These are phyloP conservation scores for Neophaeococcomyces aloes DNA, from an alignment of 2,329 filamentous ascomycete species.

Conservation along the genomic window DNA sequence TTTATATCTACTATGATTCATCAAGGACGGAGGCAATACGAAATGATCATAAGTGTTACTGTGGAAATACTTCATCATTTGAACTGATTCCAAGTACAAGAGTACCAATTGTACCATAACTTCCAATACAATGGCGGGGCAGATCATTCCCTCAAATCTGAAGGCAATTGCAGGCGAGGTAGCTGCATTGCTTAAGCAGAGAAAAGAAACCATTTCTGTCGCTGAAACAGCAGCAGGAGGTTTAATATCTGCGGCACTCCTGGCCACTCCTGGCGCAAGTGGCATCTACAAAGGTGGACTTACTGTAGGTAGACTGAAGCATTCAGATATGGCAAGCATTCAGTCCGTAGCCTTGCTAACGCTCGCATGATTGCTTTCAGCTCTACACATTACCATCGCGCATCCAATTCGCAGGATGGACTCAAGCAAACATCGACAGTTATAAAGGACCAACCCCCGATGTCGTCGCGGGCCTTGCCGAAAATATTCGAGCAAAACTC, in stretches of 20 bases:
- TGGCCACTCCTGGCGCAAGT: slow-evolving; percentile 49
- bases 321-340: not conserved
- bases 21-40: no score
- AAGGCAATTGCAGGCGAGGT: slow-evolving; percentile 38
- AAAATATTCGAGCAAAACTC: slow-evolving; percentile 45
- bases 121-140: slow-evolving; percentile 1
- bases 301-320: slow-evolving; percentile 30
- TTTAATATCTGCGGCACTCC: slow-evolving; percentile 48
- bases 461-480: slow-evolving; percentile 47
- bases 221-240: slow-evolving; percentile 56
- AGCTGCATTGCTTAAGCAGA: slow-evolving; percentile 42
- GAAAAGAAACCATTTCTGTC: slow-evolving; percentile 48
- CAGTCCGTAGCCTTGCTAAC: not conserved
- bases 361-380: slow-evolving; percentile 5
- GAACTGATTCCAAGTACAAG: no score
- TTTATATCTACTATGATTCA: no score
- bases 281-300: slow-evolving; percentile 52
- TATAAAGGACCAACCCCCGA: slow-evolving; percentile 52
- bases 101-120: not conserved
- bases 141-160: slow-evolving; percentile 2
- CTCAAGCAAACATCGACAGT: slow-evolving; percentile 37
- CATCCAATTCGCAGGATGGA: slow-evolving; percentile 52
- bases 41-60: no score
- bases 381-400: slow-evolving; percentile 51
- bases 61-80: no score